Percentiles rank a stretch among this genome's conserved stretches.
Evolutionary conservation across 2,329 filamentous ascomycete species (phyloP).

Genomic region (Epichloe hybrida): DNA sequence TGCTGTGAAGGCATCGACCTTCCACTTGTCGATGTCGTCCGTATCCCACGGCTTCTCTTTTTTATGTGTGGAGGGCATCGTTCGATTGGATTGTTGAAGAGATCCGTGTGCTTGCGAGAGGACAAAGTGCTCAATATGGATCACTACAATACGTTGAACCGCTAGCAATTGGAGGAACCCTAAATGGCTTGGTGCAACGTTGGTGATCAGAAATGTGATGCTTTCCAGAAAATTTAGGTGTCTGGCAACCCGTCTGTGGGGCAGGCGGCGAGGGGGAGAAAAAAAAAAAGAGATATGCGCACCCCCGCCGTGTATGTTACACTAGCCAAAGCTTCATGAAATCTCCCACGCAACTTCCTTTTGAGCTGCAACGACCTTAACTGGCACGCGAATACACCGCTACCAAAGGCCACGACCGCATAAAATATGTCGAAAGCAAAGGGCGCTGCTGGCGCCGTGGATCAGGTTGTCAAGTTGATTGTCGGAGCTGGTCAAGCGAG

Average conservation of each 20-base stretch:
- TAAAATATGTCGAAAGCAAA: constrained; percentile 38
- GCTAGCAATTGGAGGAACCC: not conserved
- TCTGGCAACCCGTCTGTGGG: not conserved
- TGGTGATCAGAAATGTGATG: not conserved
- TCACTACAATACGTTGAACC: not conserved
- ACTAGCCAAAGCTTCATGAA: not conserved
- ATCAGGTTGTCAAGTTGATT: constrained; percentile 91
- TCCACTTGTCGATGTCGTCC: constrained; percentile 96
- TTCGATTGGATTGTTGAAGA: not conserved
- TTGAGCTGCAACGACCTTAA: not conserved
- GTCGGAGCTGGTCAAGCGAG: constrained; percentile 92
- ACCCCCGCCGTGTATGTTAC: not conserved
- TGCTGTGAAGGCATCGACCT: constrained; percentile 73
- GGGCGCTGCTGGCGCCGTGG: constrained; percentile 27
- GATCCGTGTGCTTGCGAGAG: too few relatives aligned
- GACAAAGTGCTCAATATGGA: not conserved
- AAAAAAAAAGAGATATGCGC: not conserved
- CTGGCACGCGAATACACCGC: constrained; percentile 2
- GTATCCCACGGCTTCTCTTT: constrained; percentile 88
- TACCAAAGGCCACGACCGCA: constrained; percentile 6
- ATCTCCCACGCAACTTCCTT: constrained; percentile 6
- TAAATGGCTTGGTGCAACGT: not conserved
- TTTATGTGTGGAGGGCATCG: constrained; percentile 80
- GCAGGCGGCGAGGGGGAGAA: not conserved
- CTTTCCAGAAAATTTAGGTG: constrained; percentile 1